Evolutionary conservation across 139 green algal genomes (phyloP).

Genomic region (Auxenochlorella pyrenoidosa): DNA sequence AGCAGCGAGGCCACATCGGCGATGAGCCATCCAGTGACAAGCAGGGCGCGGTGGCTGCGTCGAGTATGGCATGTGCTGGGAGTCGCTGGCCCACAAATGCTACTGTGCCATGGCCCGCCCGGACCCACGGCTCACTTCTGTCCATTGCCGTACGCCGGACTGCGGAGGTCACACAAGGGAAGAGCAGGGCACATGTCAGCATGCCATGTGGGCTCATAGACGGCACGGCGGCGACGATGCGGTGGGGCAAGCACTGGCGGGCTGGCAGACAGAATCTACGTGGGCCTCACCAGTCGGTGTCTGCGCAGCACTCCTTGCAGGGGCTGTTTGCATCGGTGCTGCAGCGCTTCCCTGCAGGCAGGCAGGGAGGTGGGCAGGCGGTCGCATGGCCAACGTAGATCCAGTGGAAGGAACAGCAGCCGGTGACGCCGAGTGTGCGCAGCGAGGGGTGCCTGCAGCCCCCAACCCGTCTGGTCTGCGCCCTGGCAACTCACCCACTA

Average conservation of each 20-base stretch:
- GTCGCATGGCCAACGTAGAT: background rate
- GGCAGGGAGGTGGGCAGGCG: background rate
- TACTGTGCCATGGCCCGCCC: background rate
- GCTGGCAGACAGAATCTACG: too few species aligned
- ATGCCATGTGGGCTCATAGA: too few species aligned
- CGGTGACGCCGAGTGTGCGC: background rate
- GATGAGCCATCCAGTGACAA: background rate
- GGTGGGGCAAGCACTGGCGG: too few species aligned
- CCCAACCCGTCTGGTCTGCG: too few species aligned
- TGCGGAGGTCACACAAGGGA: too few species aligned
- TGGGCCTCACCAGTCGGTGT: background rate
- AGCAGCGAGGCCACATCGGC: background rate
- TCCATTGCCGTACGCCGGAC: background rate
- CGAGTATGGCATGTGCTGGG: too few species aligned
- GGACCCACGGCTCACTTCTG: background rate
- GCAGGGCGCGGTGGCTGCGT: too few species aligned
- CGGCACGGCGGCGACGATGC: too few species aligned
- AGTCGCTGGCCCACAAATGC: too few species aligned
- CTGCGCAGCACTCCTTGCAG: background rate
- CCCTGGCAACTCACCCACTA: background rate
- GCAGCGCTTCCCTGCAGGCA: background rate
- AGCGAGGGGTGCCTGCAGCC: background rate
- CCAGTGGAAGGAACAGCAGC: background rate
- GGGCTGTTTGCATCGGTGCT: background rate
- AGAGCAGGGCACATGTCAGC: too few species aligned